Percentiles rank a stretch among this genome's conserved stretches.
Evolutionary conservation across 805 yeast genomes (phyloP).

Genomic region (Nakazawaea ernobii): DNA sequence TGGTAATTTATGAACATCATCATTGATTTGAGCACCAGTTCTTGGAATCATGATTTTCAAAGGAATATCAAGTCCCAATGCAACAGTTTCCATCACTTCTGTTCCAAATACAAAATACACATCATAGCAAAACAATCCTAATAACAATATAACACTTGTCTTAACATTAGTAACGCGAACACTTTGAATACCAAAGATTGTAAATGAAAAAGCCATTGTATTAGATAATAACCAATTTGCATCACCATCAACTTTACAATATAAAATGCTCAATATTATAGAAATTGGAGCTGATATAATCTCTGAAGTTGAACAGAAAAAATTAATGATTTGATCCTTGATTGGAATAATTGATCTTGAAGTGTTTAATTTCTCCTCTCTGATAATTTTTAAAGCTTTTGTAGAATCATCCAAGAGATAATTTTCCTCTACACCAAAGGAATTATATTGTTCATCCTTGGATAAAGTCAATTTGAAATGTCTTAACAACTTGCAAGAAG

Average conservation of each 20-base stretch:
- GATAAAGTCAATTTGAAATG: constrained; percentile 38
- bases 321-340: constrained; percentile 28
- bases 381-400: constrained; percentile 23
- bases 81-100: constrained; percentile 57
- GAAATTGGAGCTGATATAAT: constrained; percentile 20
- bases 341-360: constrained; percentile 18
- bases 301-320: constrained; percentile 27
- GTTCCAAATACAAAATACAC: constrained; percentile 63
- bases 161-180: constrained; percentile 37
- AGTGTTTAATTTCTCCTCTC: constrained; percentile 19
- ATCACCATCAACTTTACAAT: constrained; percentile 20
- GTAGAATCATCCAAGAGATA: constrained; percentile 24
- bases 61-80: constrained; percentile 50
- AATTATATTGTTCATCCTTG: constrained; percentile 29
- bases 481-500: constrained; percentile 21
- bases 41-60: constrained; percentile 42
- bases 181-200: constrained; percentile 35
- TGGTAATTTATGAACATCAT: constrained; percentile 9
- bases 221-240: constrained; percentile 45
- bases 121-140: constrained; percentile 54
- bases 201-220: constrained; percentile 33
- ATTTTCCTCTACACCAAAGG: constrained; percentile 32
- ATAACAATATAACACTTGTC: constrained; percentile 38
- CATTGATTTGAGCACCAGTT: constrained; percentile 3
- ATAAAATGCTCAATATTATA: constrained; percentile 13